Base-by-base conservation (phyloP, 805 yeast genomes). In the Saccharomycopsis capsularis region DNA sequence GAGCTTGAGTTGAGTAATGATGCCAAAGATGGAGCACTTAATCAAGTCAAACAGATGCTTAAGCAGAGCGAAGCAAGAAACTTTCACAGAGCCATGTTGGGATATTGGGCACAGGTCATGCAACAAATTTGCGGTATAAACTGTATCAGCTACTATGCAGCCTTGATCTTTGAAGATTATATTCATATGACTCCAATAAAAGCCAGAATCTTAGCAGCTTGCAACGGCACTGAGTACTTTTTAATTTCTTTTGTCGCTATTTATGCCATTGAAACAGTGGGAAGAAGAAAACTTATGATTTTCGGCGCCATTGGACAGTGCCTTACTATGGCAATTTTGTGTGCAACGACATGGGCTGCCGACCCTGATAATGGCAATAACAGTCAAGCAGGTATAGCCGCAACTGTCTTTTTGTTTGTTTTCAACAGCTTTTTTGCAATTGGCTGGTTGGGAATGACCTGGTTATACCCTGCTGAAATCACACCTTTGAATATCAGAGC, bases 71-170 rank as follows among this genome's bases (percentile, higher is more conserved):
- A 77, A 60, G 71, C 78, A 42, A 85, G 80, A 64, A 80, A 81
- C 59, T 66, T 79, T 57, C 76, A 74, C 60, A 69, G 84, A 68
- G 76, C 77, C 68, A 50, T 75, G 40, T 66, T 81, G 51, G 85
- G 85, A 57, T 68, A 82, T 2, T 78, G 84, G 13, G 65, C 81
- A 22, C 86, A 81, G 65, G 79, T 81, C 57, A 76, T 78, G 74
- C 84, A 79, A 67, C 86, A 81, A 63, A 74, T 81, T 58, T 75
- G 82, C 44, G 87, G 87, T 57, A 76, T 83, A 64, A 81, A 81
- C 56, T 81, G 83, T 38, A 79, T 81, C 55, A 78, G 79, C 52
- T 81, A 80, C 66, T 81, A 81, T 57, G 73, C 82, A 29, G 73
- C 82, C 19, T 76, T 76, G 40, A 64, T 78, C 55, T 76, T 76